Evolutionary conservation across 805 yeast species (phyloP).

Genomic region (Saccharomycopsis fermentans): DNA sequence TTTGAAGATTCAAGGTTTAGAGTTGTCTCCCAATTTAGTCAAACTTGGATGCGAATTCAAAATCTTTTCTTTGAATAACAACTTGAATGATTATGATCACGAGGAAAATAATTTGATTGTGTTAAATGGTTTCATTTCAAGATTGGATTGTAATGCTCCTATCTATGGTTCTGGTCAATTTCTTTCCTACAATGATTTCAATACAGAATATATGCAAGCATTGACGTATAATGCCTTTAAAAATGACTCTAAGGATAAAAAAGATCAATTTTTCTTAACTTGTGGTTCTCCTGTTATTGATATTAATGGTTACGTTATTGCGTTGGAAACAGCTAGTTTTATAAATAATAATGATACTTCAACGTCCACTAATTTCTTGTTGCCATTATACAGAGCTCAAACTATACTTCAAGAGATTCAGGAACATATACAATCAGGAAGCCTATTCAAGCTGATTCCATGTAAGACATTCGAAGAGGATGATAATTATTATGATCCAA

Average conservation of each 20-base stretch:
- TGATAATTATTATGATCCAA: conserved; percentile 15
- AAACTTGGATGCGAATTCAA: conserved; percentile 19
- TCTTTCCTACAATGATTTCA: conserved; percentile 22
- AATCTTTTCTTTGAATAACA: conserved; percentile 18
- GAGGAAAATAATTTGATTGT: conserved; percentile 19
- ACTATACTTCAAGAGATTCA: conserved; percentile 17
- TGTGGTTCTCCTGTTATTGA: conserved; percentile 20
- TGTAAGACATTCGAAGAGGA: conserved; percentile 16
- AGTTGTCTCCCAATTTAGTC: conserved; percentile 17
- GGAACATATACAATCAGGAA: conserved; percentile 7
- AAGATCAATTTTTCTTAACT: conserved; percentile 18
- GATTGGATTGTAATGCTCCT: conserved; percentile 19
- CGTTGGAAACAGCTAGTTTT: conserved; percentile 19
- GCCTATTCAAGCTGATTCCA: conserved; percentile 13
- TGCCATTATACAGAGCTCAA: conserved; percentile 18
- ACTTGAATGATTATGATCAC: conserved; percentile 17
- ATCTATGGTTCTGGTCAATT: conserved; percentile 18
- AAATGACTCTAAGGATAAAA: conserved; percentile 18
- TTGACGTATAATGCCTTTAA: conserved; percentile 19
- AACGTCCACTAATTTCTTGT: conserved; percentile 18
- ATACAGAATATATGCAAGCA: conserved; percentile 23
- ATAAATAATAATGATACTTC: conserved; percentile 19
- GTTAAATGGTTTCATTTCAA: conserved; percentile 17
- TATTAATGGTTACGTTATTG: conserved; percentile 18
- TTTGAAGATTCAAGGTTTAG: conserved; percentile 17